A percentile compares a stretch with the other conserved stretches of the same genome.
Conservation (phyloP, 202 grass and related monocot genomes). For the Schoenoplectus triqueter region DNA sequence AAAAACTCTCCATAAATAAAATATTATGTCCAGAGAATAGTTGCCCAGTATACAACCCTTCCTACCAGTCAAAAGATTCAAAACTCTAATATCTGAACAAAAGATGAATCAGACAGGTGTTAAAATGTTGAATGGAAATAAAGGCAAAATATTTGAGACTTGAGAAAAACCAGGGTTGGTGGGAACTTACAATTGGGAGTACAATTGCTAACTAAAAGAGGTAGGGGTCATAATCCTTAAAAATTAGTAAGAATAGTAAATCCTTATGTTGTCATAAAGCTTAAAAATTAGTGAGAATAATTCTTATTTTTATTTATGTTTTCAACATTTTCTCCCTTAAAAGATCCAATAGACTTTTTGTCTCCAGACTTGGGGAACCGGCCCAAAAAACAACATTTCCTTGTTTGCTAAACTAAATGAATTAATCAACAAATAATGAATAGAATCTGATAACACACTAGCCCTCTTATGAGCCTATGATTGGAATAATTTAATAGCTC, state of each 20-base stretch:
- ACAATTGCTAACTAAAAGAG: not conserved
- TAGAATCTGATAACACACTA: not conserved
- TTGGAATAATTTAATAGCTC: too few relatives aligned
- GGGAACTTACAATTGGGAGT: not conserved
- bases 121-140: too few relatives aligned
- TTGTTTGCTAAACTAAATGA: not conserved
- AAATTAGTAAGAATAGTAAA: not conserved
- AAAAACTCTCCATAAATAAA: too few relatives aligned
- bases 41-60: too few relatives aligned
- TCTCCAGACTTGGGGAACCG: not conserved
- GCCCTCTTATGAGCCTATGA: not conserved
- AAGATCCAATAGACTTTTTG: too few relatives aligned
- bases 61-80: too few relatives aligned
- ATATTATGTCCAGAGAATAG: too few relatives aligned
- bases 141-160: too few relatives aligned
- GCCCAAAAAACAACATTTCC: not conserved
- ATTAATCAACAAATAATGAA: not conserved
- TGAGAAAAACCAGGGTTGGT: not conserved
- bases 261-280: not conserved
- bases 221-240: not conserved
- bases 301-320: not conserved
- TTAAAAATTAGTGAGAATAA: not conserved
- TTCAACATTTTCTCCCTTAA: not conserved
- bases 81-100: too few relatives aligned
- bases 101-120: too few relatives aligned